Conservation (phyloP, 1,284 basidiomycete species). For the Stygiomarasmius scandens region DNA sequence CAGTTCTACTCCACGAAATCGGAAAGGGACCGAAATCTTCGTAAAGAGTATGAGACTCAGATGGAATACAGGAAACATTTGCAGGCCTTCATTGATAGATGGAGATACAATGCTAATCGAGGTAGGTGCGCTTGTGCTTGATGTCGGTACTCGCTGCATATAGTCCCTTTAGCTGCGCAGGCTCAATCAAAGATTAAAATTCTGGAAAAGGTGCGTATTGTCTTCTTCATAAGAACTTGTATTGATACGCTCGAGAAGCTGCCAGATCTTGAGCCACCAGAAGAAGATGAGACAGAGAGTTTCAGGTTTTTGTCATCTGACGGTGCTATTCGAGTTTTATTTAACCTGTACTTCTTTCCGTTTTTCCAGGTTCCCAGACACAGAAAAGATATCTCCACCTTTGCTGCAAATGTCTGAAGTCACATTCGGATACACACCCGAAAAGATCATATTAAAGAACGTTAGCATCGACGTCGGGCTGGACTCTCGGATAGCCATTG, state of each 20-base stretch:
- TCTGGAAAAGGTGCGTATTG: constrained; percentile 78
- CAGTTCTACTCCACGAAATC: constrained; percentile 99
- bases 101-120: constrained; percentile 94
- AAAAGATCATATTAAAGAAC: constrained; percentile 78
- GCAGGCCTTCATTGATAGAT: constrained; percentile 96
- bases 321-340: not conserved
- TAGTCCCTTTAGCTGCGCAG: constrained; percentile 68
- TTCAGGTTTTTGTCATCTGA: constrained; percentile 62
- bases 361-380: constrained; percentile 76
- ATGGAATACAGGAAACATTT: constrained; percentile 94
- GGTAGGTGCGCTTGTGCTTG: constrained; percentile 39
- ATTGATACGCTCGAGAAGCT: constrained; percentile 48
- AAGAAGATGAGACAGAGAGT: constrained; percentile 85
- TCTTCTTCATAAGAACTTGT: not conserved
- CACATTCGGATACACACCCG: constrained; percentile 87
- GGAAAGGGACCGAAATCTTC: constrained; percentile 89
- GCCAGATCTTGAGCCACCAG: constrained; percentile 91
- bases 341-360: constrained; percentile 3
- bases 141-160: not conserved
- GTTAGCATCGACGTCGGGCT: constrained; percentile 91
- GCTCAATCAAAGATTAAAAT: constrained; percentile 99
- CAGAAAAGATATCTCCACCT: constrained; percentile 96
- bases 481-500: constrained; percentile 89
- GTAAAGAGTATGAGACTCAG: constrained; percentile 95
- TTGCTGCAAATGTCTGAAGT: constrained; percentile 94